Conservation (phyloP, 208 protist species). For the Trypanosoma melophagium region DNA sequence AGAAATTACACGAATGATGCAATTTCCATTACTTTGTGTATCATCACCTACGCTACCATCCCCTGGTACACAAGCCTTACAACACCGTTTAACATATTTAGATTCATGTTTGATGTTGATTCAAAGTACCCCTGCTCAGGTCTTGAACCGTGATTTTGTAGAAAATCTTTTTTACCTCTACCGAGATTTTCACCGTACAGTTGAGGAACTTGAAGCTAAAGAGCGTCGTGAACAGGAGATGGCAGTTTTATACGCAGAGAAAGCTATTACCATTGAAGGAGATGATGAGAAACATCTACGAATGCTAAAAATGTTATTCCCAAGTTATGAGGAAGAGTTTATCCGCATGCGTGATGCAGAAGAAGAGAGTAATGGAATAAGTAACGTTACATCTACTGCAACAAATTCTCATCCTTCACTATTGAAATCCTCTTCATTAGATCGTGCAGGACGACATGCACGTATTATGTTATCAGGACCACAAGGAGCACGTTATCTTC, state of each 20-base stretch:
- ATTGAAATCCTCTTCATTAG: background rate
- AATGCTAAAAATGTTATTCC: slow-evolving; percentile 90
- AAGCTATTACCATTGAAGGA: slow-evolving; percentile 84
- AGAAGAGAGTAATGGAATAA: slow-evolving; percentile 32
- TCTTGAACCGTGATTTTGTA: slow-evolving; percentile 51
- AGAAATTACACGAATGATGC: slow-evolving; percentile 60
- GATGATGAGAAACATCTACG: slow-evolving; percentile 91
- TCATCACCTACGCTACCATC: slow-evolving; percentile 36
- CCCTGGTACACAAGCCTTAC: slow-evolving; percentile 33
- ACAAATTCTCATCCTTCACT: background rate
- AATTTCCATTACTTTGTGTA: slow-evolving; percentile 47
- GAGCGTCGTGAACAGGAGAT: slow-evolving; percentile 73
- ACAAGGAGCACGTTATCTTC: slow-evolving; percentile 63
- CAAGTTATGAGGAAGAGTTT: slow-evolving; percentile 92
- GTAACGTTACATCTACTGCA: slow-evolving; percentile 30
- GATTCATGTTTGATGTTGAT: slow-evolving; percentile 75
- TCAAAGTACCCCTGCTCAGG: slow-evolving; percentile 44
- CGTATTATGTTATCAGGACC: slow-evolving; percentile 75
- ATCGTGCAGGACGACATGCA: slow-evolving; percentile 59
- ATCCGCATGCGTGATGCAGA: slow-evolving; percentile 37
- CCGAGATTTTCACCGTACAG: slow-evolving; percentile 56
- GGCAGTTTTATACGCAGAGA: slow-evolving; percentile 91
- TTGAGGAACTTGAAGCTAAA: slow-evolving; percentile 81
- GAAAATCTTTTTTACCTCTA: slow-evolving; percentile 66
- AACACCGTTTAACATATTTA: slow-evolving; percentile 68